Base-by-base conservation (phyloP, 306 rosid genomes). In the Malus domestica region DNA sequence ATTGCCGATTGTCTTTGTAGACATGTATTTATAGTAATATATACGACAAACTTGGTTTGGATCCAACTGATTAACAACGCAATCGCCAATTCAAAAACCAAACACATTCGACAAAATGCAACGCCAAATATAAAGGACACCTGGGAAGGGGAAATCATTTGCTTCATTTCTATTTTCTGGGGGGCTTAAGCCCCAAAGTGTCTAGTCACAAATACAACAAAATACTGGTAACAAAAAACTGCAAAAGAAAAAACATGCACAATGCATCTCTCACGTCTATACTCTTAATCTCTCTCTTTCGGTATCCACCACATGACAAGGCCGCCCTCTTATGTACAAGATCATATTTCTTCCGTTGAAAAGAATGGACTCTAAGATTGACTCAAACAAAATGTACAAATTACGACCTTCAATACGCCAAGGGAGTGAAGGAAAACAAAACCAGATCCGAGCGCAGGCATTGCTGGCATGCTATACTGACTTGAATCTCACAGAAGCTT, bases 401-500 rank as follows among this genome's bases (percentile, higher is more conserved):
- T 85, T 80, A 67, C 85, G 82, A 81, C 85, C 89, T 77, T 81
- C 82, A 69, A 55, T 29, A 73, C 40, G 51, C 62, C 63, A 80
- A 78, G 78, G 85, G 75, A 80, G 60, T 19, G 68, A 77, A 38
- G 77, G 82, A 74, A 68, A 75, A 83, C 83, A 80, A 86, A 78
- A 67, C 30, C 64, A 68, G 80, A 78, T 35, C 64, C 30, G 55
- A 38, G 67, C 59, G 66, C 32, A 67, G 16, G 81, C 64, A 68
- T 72, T 63, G 25, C 40, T 16, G 51, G 68, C 73, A 73, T 73
- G 70, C 83, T 71, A 76, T 82, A 73, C 80, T 29, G 55, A 74
- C 65, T 83, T 60, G 42, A 80, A 70, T 65, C 67, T 89, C 85
- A 96, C 67, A 88, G 96, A 76, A 92, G 97, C 76, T 96, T 92